Percentiles rank a stretch among this genome's conserved stretches.
Evolutionary conservation across 2,329 filamentous ascomycete genomes (phyloP).

Genomic region (Aspergillus proliferans): DNA sequence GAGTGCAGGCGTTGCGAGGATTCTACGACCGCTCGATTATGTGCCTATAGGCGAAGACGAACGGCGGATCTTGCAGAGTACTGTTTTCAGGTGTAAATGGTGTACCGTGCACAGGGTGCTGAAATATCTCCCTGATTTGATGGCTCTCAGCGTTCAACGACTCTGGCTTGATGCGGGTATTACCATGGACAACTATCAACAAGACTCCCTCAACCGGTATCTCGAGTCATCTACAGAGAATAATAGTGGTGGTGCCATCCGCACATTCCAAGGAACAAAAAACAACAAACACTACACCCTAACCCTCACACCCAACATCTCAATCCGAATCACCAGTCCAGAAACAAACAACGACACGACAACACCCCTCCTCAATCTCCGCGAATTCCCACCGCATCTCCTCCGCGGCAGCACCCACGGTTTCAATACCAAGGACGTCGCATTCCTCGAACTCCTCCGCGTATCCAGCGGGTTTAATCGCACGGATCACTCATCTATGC

Average conservation of each 20-base stretch:
- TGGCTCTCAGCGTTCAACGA: slow-evolving; percentile 27
- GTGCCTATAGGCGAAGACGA: slow-evolving; percentile 19
- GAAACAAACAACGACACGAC: slow-evolving; percentile 3
- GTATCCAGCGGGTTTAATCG: slow-evolving; percentile 20
- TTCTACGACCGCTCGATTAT: slow-evolving; percentile 33
- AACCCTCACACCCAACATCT: slow-evolving; percentile 13
- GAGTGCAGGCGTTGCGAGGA: slow-evolving; percentile 18
- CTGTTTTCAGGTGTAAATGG: slow-evolving; percentile 34
- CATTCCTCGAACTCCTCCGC: slow-evolving; percentile 33
- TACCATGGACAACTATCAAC: slow-evolving; percentile 12
- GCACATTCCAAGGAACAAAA: slow-evolving; percentile 12
- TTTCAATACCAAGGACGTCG: slow-evolving; percentile 23
- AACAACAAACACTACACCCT: slow-evolving; percentile 14
- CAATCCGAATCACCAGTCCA: slow-evolving; percentile 13
- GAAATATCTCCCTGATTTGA: slow-evolving; percentile 28
- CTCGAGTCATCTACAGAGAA: slow-evolving; percentile 4
- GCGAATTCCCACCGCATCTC: slow-evolving; percentile 23
- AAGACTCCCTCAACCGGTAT: slow-evolving; percentile 15
- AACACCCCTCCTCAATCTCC: slow-evolving; percentile 11
- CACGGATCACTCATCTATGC: slow-evolving; percentile 2
- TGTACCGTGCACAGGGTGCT: slow-evolving; percentile 32
- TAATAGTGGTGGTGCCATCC: slow-evolving; percentile 5
- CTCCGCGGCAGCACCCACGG: slow-evolving; percentile 23
- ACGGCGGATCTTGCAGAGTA: slow-evolving; percentile 27
- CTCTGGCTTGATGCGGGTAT: slow-evolving; percentile 26